Evolutionary conservation across 140 eudicot genomes (phyloP), one percentile per base, ranked within the genome.

Genomic region (Bidens hawaiensis): DNA sequence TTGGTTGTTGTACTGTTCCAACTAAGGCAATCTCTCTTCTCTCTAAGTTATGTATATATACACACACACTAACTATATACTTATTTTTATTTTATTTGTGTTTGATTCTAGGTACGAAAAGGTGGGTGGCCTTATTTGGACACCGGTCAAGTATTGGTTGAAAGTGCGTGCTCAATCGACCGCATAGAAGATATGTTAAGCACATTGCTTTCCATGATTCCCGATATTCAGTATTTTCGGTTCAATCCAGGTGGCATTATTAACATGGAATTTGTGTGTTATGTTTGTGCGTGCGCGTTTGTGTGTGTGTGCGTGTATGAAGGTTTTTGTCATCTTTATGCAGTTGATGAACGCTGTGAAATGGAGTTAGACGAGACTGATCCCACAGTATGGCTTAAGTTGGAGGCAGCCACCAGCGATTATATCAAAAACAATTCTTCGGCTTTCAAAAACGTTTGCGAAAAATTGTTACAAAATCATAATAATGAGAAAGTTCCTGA

Each of bases 101-200:
- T 68, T 15, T 47, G 25, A 22, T 64, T 59, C 38, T 71, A 90
- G 98, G 82, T 77, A 27, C 88, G 98, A 48, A 87, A 76, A 71
- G 98, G 89, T 40, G 98, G 98, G 30, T 90, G 98, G 98, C 91
- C 89, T 70, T 87, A 87, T 63, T 67, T 85, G 80, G 98, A 90
- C 50, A 90, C 98, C 5, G 98, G 95, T 22, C 98, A 89, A 73
- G 98, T 90, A 64, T 66, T 90, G 76, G 84, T 90, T 62, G 98
- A 90, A 57, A 90, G 98, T 71, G 98, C 98, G 60, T 90, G 98
- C 85, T 90, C 98, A 24, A 86, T 82, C 45, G 98, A 90, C 66
- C 78, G 98, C 48, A 86, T 82, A 12, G 98, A 90, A 81, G 96
- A 90, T 73, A 84, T 94, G 73, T 66, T 87, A 73, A 78, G 89